Base-by-base conservation (phyloP, 2,329 filamentous ascomycete genomes). In the Monilinia aucupariae region DNA sequence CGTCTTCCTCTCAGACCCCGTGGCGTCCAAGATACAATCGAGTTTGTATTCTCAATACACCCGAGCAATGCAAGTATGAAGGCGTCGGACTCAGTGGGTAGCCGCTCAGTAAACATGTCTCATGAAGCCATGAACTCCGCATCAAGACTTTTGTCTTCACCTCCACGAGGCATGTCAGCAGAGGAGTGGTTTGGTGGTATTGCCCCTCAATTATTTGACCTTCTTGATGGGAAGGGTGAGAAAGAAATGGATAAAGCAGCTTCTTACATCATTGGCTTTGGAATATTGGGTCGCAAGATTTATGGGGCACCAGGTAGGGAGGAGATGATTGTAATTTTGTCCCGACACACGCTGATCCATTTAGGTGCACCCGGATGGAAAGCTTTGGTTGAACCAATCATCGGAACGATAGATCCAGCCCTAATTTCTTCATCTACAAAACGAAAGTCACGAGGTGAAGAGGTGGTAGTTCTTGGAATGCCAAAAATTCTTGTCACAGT, bases 21-120 rank as follows among this genome's bases (percentile, higher is more conserved):
- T 65, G 88, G 88, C 22, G 85, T 91, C 17, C 81, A 87, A 41
- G 81, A 84, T 32, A 87, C 85, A 0, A 78, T 90, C 65, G 87
- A 90, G 70, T 90, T 90, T 70, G 79, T 91, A 43, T 87, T 89
- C 63, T 81, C 86, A 1, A 84, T 89, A 8, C 87, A 89, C 65
- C 83, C 87, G 0, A 74, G 70, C 41, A 72, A 64, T 52, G 61
- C 65, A 12, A 64, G 64, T 52, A 62, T 59, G 27, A 66, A 68
- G 47, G 62, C 62, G 59, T 60, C 67, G 4, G 62, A 63, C 13
- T 34, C 61, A 2, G 72, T 72, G 7, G 71, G 75, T 51, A 74
- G 75, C 60, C 77, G 80, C 71, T 84, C 85, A 1, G 82, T 85
- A 5, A 82, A 81, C 49, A 87, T 91, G 62, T 87, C 88, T 0